Evolutionary conservation across 2,329 filamentous ascomycete genomes (phyloP).

Genomic region (Alternaria postmessia): DNA sequence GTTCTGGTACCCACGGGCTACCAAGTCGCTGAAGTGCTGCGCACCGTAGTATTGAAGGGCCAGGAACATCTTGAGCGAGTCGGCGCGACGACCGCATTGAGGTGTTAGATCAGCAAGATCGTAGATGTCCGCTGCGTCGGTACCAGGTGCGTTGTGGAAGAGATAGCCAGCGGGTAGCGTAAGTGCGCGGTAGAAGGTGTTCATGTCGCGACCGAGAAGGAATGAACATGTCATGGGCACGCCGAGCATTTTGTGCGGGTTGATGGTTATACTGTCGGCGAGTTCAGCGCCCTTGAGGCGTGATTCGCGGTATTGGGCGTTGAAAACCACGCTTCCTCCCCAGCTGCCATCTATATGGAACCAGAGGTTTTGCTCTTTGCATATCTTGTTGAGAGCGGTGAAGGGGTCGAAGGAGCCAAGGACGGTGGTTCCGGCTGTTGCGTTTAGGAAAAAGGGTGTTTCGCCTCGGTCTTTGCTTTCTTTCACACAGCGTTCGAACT

Average conservation of each 20-base stretch:
- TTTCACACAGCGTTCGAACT: conserved; percentile 69
- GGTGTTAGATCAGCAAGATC: conserved; percentile 92
- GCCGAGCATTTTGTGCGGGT: conserved; percentile 97
- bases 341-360: conserved; percentile 92
- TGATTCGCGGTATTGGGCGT: conserved; percentile 61
- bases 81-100: conserved; percentile 88
- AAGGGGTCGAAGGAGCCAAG: conserved; percentile 89
- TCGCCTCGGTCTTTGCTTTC: conserved; percentile 71
- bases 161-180: conserved; percentile 84
- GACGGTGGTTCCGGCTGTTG: conserved; percentile 94
- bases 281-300: conserved; percentile 76
- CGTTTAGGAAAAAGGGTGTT: conserved; percentile 93
- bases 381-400: conserved; percentile 72
- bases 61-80: conserved; percentile 86
- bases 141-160: conserved; percentile 52
- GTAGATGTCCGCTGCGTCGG: conserved; percentile 66
- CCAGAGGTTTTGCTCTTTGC: conserved; percentile 79
- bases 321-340: conserved; percentile 85
- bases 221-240: conserved; percentile 92
- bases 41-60: conserved; percentile 90
- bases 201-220: conserved; percentile 78
- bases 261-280: conserved; percentile 85
- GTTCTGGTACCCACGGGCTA: conserved; percentile 74
- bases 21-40: conserved; percentile 69
- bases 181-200: conserved; percentile 81